A percentile compares a stretch with the other conserved stretches of the same genome.
These are phyloP conservation scores for Megacollybia platyphylla DNA, from an alignment of 1,284 basidiomycete species.

Conservation along the genomic window DNA sequence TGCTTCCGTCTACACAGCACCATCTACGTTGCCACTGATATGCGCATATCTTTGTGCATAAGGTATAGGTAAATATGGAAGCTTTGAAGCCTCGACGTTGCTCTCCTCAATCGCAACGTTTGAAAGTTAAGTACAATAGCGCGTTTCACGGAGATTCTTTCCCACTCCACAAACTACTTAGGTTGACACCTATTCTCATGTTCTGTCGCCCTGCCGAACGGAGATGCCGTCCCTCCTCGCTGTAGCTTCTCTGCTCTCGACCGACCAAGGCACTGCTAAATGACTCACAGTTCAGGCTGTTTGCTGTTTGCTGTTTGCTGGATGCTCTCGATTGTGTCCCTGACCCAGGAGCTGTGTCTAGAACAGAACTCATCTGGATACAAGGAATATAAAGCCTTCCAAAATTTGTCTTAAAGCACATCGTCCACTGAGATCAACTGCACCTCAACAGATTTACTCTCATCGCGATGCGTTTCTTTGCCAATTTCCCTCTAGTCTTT, in stretches of 20 bases:
- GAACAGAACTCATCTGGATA: background rate
- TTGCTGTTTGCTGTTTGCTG: background rate
- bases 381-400: background rate
- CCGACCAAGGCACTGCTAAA: background rate
- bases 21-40: too few relatives aligned
- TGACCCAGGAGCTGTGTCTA: background rate
- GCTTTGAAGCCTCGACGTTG: too few relatives aligned
- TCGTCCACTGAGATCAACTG: background rate
- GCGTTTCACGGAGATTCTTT: conserved; percentile 1
- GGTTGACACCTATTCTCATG: background rate
- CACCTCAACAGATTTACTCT: background rate
- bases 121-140: too few relatives aligned
- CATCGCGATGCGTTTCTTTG: background rate
- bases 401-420: background rate
- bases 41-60: too few relatives aligned
- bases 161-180: background rate
- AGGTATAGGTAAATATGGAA: too few relatives aligned
- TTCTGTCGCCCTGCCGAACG: background rate
- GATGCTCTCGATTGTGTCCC: background rate
- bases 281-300: background rate
- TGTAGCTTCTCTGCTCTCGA: background rate
- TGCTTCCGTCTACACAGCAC: too few relatives aligned
- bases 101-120: too few relatives aligned
- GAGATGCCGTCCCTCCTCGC: background rate
- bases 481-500: background rate